Evolutionary conservation across 2,329 filamentous ascomycete species (phyloP).

Genomic region (Diplodia sapinea): DNA sequence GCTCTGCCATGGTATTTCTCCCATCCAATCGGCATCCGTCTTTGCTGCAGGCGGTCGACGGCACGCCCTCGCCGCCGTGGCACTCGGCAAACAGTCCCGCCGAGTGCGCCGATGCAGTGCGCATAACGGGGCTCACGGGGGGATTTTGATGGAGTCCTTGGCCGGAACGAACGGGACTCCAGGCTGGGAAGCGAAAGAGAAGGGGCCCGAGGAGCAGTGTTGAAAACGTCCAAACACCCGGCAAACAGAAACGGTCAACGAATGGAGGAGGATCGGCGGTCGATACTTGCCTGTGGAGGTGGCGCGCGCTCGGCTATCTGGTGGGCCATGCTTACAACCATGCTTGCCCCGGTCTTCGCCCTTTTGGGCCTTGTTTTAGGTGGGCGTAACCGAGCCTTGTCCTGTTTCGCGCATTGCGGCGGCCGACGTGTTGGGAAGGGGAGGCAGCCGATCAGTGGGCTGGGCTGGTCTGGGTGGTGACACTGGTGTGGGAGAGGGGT

Average conservation of each 20-base stretch:
- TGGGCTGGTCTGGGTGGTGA: slow-evolving; percentile 16
- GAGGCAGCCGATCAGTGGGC: slow-evolving; percentile 21
- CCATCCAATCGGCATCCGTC: slow-evolving; percentile 21
- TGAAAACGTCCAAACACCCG: neutral
- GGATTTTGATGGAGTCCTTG: neutral
- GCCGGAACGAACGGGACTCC: neutral
- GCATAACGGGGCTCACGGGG: slow-evolving; percentile 3
- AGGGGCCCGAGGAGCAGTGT: neutral
- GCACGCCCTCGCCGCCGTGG: slow-evolving; percentile 12
- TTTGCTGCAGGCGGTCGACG: slow-evolving; percentile 7
- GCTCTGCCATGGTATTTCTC: slow-evolving; percentile 4
- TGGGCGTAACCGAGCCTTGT: slow-evolving; percentile 22
- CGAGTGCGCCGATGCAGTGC: neutral
- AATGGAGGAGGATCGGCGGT: slow-evolving; percentile 6
- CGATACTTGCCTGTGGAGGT: slow-evolving; percentile 27
- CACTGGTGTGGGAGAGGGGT: slow-evolving; percentile 22
- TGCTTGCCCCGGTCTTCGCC: slow-evolving; percentile 14
- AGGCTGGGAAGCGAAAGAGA: slow-evolving; percentile 13
- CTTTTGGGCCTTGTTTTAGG: slow-evolving; percentile 23
- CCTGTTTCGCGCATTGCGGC: slow-evolving; percentile 26
- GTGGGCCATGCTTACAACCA: slow-evolving; percentile 22
- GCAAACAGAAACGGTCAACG: slow-evolving; percentile 13
- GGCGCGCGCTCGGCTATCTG: slow-evolving; percentile 8
- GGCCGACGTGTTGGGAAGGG: slow-evolving; percentile 19
- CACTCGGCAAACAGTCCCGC: slow-evolving; percentile 17